A percentile compares a stretch with the other conserved stretches of the same genome.
Conservation (phyloP, 2,329 filamentous ascomycete genomes). For the Myrmaecium sp. region DNA sequence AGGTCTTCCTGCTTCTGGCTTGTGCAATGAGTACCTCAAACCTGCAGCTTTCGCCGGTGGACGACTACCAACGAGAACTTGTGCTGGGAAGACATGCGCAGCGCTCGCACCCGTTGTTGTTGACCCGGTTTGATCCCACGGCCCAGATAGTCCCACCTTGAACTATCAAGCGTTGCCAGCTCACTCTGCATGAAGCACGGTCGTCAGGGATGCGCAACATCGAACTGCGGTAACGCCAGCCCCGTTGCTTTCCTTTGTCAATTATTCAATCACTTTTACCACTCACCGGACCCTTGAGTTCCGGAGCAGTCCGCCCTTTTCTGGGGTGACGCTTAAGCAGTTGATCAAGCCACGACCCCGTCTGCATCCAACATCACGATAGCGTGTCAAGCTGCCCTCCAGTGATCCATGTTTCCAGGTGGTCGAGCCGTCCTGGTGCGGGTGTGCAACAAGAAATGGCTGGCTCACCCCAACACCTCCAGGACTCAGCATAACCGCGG, state of each 20-base stretch:
- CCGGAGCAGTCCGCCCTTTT: constrained; percentile 16
- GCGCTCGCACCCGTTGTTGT: too few relatives aligned
- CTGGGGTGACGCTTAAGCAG: constrained; percentile 15
- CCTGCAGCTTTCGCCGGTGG: too few relatives aligned
- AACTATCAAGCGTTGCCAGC: constrained; percentile 21
- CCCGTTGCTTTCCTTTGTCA: constrained; percentile 15
- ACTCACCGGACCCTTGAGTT: constrained; percentile 9
- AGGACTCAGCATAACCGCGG: constrained; percentile 7
- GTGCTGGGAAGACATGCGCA: too few relatives aligned
- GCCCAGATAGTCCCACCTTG: constrained; percentile 19
- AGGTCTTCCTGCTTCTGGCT: too few relatives aligned
- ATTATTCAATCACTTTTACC: constrained; percentile 16
- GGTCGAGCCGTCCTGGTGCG: not conserved
- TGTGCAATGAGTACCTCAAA: too few relatives aligned
- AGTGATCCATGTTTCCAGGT: constrained; percentile 8
- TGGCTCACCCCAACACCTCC: not conserved
- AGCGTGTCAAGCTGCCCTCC: constrained; percentile 18
- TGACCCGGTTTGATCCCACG: too few relatives aligned
- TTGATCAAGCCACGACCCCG: constrained; percentile 14
- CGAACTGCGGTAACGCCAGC: constrained; percentile 19
- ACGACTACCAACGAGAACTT: too few relatives aligned
- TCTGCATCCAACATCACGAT: constrained; percentile 15
- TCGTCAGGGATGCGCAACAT: constrained; percentile 13
- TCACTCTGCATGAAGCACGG: constrained; percentile 12
- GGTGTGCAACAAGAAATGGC: not conserved